phyloP scores from a whole-genome alignment of 2,329 filamentous ascomycete species.

The Daldinia sp. region DNA sequence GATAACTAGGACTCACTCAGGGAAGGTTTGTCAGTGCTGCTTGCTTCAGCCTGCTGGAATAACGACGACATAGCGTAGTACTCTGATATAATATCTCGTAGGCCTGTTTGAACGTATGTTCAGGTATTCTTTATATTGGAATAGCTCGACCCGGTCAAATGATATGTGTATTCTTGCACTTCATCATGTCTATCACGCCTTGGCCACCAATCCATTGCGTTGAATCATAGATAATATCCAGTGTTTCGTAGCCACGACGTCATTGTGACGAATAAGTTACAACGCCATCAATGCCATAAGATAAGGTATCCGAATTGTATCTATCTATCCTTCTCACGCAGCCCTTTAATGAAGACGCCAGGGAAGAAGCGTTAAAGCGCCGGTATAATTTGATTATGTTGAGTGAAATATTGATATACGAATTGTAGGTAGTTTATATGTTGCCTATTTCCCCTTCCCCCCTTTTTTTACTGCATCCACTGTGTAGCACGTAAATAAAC shows the following conservation, averaged over 20 bases:
- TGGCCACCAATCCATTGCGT: background rate
- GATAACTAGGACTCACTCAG: conserved; percentile 13
- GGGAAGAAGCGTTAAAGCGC: too few relatives aligned
- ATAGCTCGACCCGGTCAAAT: background rate
- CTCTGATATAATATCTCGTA: background rate
- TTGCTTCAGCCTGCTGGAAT: conserved; percentile 18
- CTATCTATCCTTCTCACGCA: too few relatives aligned
- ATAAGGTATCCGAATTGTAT: background rate
- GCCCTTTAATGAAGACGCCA: background rate
- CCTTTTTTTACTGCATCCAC: background rate
- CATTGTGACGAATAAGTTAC: conserved; percentile 19
- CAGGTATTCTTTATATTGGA: background rate
- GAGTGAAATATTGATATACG: too few relatives aligned
- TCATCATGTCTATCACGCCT: background rate
- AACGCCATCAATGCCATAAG: background rate
- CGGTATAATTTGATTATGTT: too few relatives aligned
- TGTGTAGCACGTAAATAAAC: background rate
- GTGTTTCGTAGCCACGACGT: conserved; percentile 17
- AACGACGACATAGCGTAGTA: conserved; percentile 24
- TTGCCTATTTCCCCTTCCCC: background rate
- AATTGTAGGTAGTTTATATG: too few relatives aligned
- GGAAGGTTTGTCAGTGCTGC: conserved; percentile 17
- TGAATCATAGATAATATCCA: conserved; percentile 4
- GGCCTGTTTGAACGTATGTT: background rate
- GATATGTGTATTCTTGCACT: background rate